Percentiles rank a stretch among this genome's conserved stretches.
Conservation (phyloP, 306 rosid genomes). For the Hippophae gyantsensis region DNA sequence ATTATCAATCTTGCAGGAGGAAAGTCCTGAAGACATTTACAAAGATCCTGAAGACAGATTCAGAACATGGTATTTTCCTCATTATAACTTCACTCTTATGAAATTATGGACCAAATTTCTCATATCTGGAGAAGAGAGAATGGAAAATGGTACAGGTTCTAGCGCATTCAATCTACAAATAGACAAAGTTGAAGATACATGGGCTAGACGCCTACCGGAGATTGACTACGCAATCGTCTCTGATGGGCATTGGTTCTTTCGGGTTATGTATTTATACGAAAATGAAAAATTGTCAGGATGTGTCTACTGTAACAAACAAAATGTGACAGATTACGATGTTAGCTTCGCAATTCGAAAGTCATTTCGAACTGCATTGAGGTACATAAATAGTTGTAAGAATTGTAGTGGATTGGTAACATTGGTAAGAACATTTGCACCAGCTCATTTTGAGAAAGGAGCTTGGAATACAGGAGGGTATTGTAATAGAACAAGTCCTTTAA, state of each 20-base stretch:
- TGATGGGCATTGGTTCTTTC: constrained; percentile 74
- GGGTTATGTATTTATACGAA: constrained; percentile 42
- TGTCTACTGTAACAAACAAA: constrained; percentile 47
- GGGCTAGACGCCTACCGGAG: constrained; percentile 42
- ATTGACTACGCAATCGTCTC: constrained; percentile 65
- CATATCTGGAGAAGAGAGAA: constrained; percentile 50
- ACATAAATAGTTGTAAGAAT: constrained; percentile 32
- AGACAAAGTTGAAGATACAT: constrained; percentile 44
- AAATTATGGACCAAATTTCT: constrained; percentile 69
- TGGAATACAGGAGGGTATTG: constrained; percentile 87
- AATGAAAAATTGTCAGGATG: constrained; percentile 36
- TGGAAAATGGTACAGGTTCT: constrained; percentile 51
- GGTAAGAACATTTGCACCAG: constrained; percentile 75
- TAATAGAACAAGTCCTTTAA: constrained; percentile 48
- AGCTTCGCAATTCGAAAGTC: constrained; percentile 41
- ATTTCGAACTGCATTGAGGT: constrained; percentile 34
- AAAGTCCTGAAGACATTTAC: constrained; percentile 49
- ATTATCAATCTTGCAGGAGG: constrained; percentile 40
- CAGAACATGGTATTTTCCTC: constrained; percentile 57
- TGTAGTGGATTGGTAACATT: constrained; percentile 36
- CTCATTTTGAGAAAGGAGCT: constrained; percentile 65
- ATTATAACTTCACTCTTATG: constrained; percentile 47
- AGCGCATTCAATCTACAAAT: constrained; percentile 48
- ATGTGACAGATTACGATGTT: constrained; percentile 24
- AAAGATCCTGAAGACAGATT: constrained; percentile 68